A percentile compares a stretch with the other conserved stretches of the same genome.
These are phyloP conservation scores for Paxillus ammoniavirescens DNA, from an alignment of 768 basidiomycete species.

Conservation along the genomic window DNA sequence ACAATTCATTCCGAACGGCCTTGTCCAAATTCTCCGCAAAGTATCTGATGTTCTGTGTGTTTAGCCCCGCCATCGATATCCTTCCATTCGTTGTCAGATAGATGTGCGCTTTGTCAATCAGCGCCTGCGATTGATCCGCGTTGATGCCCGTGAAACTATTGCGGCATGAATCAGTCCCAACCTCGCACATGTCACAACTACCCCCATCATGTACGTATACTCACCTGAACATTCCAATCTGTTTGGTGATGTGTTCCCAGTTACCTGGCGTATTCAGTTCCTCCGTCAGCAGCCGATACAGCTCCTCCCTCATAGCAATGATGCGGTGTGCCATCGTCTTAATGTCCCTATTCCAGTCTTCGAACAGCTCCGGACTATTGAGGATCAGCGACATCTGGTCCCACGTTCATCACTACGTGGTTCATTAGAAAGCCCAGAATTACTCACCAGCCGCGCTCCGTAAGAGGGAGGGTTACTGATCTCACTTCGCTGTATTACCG, in stretches of 20 bases:
- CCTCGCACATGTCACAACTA: not conserved
- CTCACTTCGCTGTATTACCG: conserved; percentile 88
- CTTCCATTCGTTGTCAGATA: conserved; percentile 87
- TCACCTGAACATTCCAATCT: conserved; percentile 98
- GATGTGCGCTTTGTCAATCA: conserved; percentile 74
- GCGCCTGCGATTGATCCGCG: conserved; percentile 57
- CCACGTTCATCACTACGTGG: not conserved
- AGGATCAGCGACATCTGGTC: conserved; percentile 76
- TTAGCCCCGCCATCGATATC: conserved; percentile 94
- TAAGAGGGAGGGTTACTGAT: conserved; percentile 94
- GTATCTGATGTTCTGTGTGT: conserved; percentile 72
- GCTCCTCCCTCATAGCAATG: conserved; percentile 83
- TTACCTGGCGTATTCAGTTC: conserved; percentile 85
- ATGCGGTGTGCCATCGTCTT: conserved; percentile 76
- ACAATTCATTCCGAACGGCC: conserved; percentile 53
- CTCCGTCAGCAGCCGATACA: conserved; percentile 65
- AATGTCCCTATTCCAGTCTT: conserved; percentile 90
- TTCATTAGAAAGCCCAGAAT: not conserved
- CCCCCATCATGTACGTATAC: conserved; percentile 12
- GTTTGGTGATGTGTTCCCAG: conserved; percentile 94
- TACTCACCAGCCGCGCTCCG: conserved; percentile 81
- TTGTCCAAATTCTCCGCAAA: conserved; percentile 71
- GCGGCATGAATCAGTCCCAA: conserved; percentile 13
- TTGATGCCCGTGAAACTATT: conserved; percentile 82
- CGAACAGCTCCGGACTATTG: conserved; percentile 69